These are phyloP conservation scores for Tanacetum coccineum DNA, from an alignment of 129 eudicot species.

Conservation along the genomic window DNA sequence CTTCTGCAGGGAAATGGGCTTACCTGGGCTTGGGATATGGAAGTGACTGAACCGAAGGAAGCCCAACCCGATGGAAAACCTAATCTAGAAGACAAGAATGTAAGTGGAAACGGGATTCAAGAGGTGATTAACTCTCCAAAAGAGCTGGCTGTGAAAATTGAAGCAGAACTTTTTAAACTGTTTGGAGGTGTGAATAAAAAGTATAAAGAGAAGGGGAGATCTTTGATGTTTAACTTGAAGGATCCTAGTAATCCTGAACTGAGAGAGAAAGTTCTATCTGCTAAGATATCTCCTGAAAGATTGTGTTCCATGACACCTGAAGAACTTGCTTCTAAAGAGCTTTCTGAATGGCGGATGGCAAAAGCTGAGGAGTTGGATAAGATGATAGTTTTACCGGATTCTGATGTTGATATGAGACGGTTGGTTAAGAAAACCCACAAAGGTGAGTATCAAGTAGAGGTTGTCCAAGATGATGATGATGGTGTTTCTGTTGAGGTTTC, in stretches of 20 bases:
- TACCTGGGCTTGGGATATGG: conserved; percentile 75
- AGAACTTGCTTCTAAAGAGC: conserved; percentile 49
- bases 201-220: conserved; percentile 86
- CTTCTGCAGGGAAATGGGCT: conserved; percentile 89
- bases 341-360: conserved; percentile 31
- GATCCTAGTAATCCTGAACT: conserved; percentile 80
- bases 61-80: not conserved
- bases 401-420: conserved; percentile 65
- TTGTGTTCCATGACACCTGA: conserved; percentile 90
- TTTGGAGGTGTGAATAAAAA: conserved; percentile 89
- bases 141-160: conserved; percentile 52
- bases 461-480: conserved; percentile 55
- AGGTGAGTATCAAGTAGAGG: conserved; percentile 80
- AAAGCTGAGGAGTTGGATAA: conserved; percentile 30
- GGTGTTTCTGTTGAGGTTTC: conserved; percentile 60
- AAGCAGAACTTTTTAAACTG: conserved; percentile 66
- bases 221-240: conserved; percentile 76
- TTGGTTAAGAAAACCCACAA: conserved; percentile 88
- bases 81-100: conserved; percentile 3
- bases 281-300: conserved; percentile 68
- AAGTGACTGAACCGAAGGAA: conserved; percentile 16
- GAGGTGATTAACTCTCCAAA: conserved; percentile 34
- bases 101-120: conserved; percentile 15
- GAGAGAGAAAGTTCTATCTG: conserved; percentile 78
- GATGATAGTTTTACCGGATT: conserved; percentile 46